Evolutionary conservation across 2,329 filamentous ascomycete species (phyloP), one percentile per base, ranked within the genome.

Genomic region (Stagonosporopsis vannaccii): DNA sequence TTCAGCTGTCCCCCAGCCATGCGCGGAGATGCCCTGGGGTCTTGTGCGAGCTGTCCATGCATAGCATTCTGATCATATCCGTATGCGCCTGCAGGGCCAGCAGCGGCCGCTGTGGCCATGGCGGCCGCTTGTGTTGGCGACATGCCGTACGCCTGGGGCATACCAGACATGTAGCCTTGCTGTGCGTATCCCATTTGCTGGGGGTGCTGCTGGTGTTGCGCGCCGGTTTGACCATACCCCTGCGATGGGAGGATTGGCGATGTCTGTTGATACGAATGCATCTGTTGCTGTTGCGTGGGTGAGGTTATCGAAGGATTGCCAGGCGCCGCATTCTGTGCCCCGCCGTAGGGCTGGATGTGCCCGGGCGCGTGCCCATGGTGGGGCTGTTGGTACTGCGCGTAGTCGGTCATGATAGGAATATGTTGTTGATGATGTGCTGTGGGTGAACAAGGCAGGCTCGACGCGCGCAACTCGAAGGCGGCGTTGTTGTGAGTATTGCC

Each of bases 71-170:
- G 90, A 51, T 90, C 87, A 48, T 69, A 66, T 36, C 54, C 54
- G 59, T 90, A 89, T 66, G 90, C 90, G 9, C 68, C 73, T 60
- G 80, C 86, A 58, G 91, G 89, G 36, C 94, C 93, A 6, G 92
- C 93, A 11, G 94, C 94, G 1, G 94, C 93, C 17, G 94, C 94
- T 1, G 93, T 97, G 20, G 90, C 93, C 91, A 97, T 95, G 56
- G 93, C 93, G 45, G 94, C 93, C 13, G 92, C 92, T 76, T 96
- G 91, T 42, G 92, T 91, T 19, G 89, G 86, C 30, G 89, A 89
- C 78, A 94, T 91, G 55, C 85, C 88, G 79, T 96, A 96, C 20
- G 79, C 79, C 57, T 82, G 80, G 50, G 90, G 88, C 86, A 96
- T 92, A 69, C 84, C 84, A 62, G 88, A 85, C 59, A 89, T 82